Evolutionary conservation across 768 basidiomycete species (phyloP).

Genomic region (Strobilomyces dryophilus): DNA sequence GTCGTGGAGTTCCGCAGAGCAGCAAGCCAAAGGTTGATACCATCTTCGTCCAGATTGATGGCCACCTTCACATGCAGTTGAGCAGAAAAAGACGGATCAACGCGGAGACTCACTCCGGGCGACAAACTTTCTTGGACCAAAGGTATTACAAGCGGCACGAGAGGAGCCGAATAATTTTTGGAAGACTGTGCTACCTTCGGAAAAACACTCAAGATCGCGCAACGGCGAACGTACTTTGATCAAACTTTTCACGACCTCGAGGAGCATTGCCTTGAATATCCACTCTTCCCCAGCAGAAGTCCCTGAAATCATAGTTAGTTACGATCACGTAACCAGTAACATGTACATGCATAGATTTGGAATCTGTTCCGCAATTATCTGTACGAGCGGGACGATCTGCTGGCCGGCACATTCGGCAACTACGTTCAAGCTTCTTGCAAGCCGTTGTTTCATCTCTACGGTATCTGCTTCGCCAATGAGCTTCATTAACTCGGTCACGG

Average conservation of each 20-base stretch:
- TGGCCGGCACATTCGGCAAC: conserved; percentile 52
- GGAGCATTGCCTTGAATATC: conserved; percentile 65
- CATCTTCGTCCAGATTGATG: conserved; percentile 76
- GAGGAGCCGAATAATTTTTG: conserved; percentile 52
- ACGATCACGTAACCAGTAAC: neutral
- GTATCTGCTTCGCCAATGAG: conserved; percentile 72
- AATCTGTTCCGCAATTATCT: conserved; percentile 57
- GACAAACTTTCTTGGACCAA: conserved; percentile 63
- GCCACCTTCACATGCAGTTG: conserved; percentile 43
- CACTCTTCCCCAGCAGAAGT: conserved; percentile 60
- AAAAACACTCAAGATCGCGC: neutral
- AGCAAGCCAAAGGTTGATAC: conserved; percentile 67
- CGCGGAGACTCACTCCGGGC: conserved; percentile 41
- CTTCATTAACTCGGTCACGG: conserved; percentile 61
- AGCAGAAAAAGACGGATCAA: neutral
- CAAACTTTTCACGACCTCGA: conserved; percentile 67
- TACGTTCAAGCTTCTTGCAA: conserved; percentile 65
- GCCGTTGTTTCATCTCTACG: conserved; percentile 69
- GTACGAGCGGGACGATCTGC: conserved; percentile 67
- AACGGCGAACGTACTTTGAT: conserved; percentile 47
- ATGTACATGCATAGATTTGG: conserved; percentile 62
- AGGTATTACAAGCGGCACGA: conserved; percentile 55
- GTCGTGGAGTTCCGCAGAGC: conserved; percentile 62
- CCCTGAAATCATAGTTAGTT: conserved; percentile 45
- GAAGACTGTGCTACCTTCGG: conserved; percentile 48